Percentiles rank a stretch among this genome's conserved stretches.
These are phyloP conservation scores for Irpex sp. DNA, from an alignment of 1,284 basidiomycete species.

Conservation along the genomic window DNA sequence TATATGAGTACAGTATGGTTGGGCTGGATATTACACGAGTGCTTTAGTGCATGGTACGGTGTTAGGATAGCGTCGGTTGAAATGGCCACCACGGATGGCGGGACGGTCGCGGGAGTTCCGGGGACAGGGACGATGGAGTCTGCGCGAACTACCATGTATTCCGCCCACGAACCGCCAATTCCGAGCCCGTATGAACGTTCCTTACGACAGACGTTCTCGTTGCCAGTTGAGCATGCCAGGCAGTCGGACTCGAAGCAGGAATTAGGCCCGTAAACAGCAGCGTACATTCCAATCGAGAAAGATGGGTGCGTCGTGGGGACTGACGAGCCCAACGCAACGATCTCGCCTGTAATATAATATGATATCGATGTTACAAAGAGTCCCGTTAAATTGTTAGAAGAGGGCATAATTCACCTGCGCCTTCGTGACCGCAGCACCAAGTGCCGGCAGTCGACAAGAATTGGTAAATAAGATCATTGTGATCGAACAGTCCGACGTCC, in stretches of 20 bases:
- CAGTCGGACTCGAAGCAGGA: slow-evolving; percentile 15
- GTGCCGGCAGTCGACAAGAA: not conserved
- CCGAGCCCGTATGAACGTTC: slow-evolving; percentile 10
- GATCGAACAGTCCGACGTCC: slow-evolving; percentile 14
- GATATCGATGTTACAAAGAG: not conserved
- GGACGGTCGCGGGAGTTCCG: slow-evolving; percentile 8
- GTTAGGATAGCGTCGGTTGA: slow-evolving; percentile 22
- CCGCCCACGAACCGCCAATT: slow-evolving; percentile 18
- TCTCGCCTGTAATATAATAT: slow-evolving; percentile 2
- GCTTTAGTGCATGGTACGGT: slow-evolving; percentile 19
- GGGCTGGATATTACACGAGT: slow-evolving; percentile 10
- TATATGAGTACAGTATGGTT: slow-evolving; percentile 19
- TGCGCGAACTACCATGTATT: slow-evolving; percentile 14
- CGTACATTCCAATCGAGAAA: slow-evolving; percentile 16
- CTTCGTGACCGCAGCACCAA: slow-evolving; percentile 17
- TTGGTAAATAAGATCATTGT: not conserved
- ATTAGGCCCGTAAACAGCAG: slow-evolving; percentile 16
- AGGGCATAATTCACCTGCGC: slow-evolving; percentile 11
- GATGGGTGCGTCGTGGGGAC: slow-evolving; percentile 8
- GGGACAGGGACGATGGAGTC: slow-evolving; percentile 17
- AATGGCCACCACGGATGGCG: slow-evolving; percentile 16
- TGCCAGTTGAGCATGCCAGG: slow-evolving; percentile 11
- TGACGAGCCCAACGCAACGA: slow-evolving; percentile 13
- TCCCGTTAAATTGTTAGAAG: not conserved
- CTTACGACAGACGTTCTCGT: slow-evolving; percentile 14